phyloP scores from a whole-genome alignment of 1,284 basidiomycete species.

The Papiliotrema fonsecae region DNA sequence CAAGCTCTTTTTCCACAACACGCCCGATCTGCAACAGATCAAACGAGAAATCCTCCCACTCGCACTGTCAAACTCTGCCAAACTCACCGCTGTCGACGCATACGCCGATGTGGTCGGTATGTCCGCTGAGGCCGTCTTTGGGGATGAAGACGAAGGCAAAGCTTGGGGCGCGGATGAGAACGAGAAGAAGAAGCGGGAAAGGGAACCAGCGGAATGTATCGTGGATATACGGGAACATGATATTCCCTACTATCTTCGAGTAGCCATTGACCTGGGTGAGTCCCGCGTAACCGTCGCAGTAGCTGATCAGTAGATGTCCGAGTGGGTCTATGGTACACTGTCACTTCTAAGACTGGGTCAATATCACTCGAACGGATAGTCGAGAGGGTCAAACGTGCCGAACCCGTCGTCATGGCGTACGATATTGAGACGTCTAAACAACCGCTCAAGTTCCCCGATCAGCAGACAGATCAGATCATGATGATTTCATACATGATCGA shows the following conservation, averaged over 20 bases:
- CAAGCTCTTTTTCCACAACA: constrained; percentile 86
- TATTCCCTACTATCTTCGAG: constrained; percentile 94
- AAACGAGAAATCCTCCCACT: constrained; percentile 85
- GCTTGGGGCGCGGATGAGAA: constrained; percentile 57
- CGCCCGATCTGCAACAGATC: constrained; percentile 82
- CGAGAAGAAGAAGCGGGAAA: constrained; percentile 53
- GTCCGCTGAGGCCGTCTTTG: constrained; percentile 51
- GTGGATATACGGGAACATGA: constrained; percentile 96
- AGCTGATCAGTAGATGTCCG: constrained; percentile 64
- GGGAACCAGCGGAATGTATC: constrained; percentile 83
- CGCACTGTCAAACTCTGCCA: constrained; percentile 84
- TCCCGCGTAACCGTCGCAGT: constrained; percentile 1
- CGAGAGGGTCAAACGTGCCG: constrained; percentile 94
- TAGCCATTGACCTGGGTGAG: constrained; percentile 88
- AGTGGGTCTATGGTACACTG: constrained; percentile 93
- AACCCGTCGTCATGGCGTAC: constrained; percentile 97
- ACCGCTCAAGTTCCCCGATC: constrained; percentile 97
- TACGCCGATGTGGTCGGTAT: constrained; percentile 96
- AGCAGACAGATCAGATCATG: constrained; percentile 95
- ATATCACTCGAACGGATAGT: constrained; percentile 69
- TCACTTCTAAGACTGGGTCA: constrained; percentile 75
- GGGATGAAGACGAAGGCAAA: constrained; percentile 58
- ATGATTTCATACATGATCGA: constrained; percentile 78
- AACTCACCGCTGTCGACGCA: constrained; percentile 90
- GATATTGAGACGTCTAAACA: constrained; percentile 99